Evolutionary conservation across 352 stramenopile genomes (phyloP).

Genomic region (Phytopythium montanum): DNA sequence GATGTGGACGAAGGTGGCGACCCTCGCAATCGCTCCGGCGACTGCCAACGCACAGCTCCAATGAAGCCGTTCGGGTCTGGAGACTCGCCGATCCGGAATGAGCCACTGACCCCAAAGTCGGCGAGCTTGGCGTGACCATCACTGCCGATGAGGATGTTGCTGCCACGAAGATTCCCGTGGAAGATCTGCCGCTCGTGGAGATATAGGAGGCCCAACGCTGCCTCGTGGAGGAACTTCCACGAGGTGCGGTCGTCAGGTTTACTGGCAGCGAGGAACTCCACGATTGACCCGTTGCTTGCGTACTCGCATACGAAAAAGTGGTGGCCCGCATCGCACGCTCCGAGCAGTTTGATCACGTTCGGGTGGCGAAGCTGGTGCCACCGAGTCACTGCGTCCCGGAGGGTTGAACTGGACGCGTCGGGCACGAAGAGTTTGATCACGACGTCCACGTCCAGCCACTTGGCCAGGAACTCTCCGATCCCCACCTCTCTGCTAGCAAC

Average conservation of each 20-base stretch:
- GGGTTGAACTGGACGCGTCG: not conserved
- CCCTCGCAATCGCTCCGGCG: conserved; percentile 22
- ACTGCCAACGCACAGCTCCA: conserved; percentile 14
- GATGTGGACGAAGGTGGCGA: conserved; percentile 14
- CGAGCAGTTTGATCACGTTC: conserved; percentile 21
- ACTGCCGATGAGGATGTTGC: conserved; percentile 8
- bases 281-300: conserved; percentile 5
- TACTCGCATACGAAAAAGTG: conserved; percentile 16
- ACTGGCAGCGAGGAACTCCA: not conserved
- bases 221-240: conserved; percentile 1
- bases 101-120: conserved; percentile 20
- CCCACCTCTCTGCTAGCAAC: too few relatives aligned
- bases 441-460: conserved; percentile 3
- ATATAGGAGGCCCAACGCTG: conserved; percentile 9
- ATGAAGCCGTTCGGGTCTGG: not conserved
- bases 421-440: conserved; percentile 1
- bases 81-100: too few relatives aligned
- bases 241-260: too few relatives aligned
- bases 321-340: conserved; percentile 8
- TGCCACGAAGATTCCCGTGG: conserved; percentile 22
- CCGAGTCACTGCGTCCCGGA: not conserved
- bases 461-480: not conserved
- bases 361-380: conserved; percentile 12
- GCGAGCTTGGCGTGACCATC: conserved; percentile 18
- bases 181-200: conserved; percentile 12